Conservation (phyloP, 2,329 filamentous ascomycete species). For the Fulvia fulva region DNA sequence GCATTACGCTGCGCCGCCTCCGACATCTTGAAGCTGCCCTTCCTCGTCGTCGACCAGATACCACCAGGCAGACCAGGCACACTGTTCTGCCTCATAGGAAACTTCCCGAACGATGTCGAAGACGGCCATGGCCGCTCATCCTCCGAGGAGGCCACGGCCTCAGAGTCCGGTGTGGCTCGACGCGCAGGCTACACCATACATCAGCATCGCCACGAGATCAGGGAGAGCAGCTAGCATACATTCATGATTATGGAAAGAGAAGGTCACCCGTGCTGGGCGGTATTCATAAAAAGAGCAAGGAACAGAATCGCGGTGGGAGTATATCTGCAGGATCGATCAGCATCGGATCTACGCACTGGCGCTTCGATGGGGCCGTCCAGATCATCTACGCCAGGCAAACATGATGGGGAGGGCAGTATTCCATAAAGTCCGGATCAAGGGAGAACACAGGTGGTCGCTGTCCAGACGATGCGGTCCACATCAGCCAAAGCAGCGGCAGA, state of each 20-base stretch:
- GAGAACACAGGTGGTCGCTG: not conserved
- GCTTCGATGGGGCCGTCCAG: not conserved
- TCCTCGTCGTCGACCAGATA: slow-evolving; percentile 31
- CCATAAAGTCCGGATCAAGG: not conserved
- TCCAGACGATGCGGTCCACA: not conserved
- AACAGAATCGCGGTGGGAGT: slow-evolving; percentile 11
- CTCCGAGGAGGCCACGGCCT: slow-evolving; percentile 88
- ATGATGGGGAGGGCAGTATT: not conserved
- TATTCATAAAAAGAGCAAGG: slow-evolving; percentile 1
- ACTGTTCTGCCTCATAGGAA: slow-evolving; percentile 28
- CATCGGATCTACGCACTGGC: not conserved
- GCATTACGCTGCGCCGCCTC: slow-evolving; percentile 27
- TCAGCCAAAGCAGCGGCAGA: no score
- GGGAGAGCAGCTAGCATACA: slow-evolving; percentile 11
- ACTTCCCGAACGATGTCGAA: slow-evolving; percentile 55
- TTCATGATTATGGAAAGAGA: slow-evolving; percentile 21
- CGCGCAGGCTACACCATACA: slow-evolving; percentile 47
- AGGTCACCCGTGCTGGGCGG: not conserved
- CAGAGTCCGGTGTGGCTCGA: slow-evolving; percentile 87
- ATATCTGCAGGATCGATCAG: slow-evolving; percentile 13
- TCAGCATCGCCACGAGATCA: slow-evolving; percentile 15
- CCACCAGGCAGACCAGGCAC: slow-evolving; percentile 43
- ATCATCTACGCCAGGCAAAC: not conserved
- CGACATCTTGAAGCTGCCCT: slow-evolving; percentile 32
- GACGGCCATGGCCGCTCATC: slow-evolving; percentile 60